A percentile compares a stretch with the other conserved stretches of the same genome.
phyloP scores from a whole-genome alignment of 768 basidiomycete genomes.

The Cyathus striatus region DNA sequence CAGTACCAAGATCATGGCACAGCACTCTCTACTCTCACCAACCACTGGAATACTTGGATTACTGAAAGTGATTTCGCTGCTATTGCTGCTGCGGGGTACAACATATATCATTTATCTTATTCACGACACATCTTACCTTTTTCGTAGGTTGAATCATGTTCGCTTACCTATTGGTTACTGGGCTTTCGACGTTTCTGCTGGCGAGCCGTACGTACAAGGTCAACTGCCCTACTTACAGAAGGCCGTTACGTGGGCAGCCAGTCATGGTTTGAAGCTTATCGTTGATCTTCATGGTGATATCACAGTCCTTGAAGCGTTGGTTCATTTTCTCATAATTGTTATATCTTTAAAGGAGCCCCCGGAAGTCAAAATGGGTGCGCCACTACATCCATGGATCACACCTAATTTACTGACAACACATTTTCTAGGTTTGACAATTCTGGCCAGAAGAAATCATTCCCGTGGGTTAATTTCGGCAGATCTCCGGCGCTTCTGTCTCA shows the following conservation, averaged over 20 bases:
- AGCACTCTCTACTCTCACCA: conserved; percentile 46
- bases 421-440: conserved; percentile 72
- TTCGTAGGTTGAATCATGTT: conserved; percentile 74
- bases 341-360: conserved; percentile 46
- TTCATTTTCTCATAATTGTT: no score
- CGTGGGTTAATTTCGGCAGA: conserved; percentile 28
- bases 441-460: conserved; percentile 55
- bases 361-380: conserved; percentile 80
- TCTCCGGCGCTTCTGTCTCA: not conserved
- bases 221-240: conserved; percentile 66
- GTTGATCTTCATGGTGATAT: conserved; percentile 72
- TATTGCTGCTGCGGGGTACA: conserved; percentile 72
- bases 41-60: conserved; percentile 84
- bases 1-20: conserved; percentile 42
- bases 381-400: not conserved
- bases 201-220: conserved; percentile 77
- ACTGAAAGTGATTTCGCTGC: conserved; percentile 73
- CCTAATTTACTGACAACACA: not conserved
- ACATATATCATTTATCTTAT: conserved; percentile 5
- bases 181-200: conserved; percentile 76
- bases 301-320: no score
- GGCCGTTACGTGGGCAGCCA: conserved; percentile 66
- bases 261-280: conserved; percentile 73
- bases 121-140: conserved; percentile 2
- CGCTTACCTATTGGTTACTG: conserved; percentile 87